Evolutionary conservation across 495 filamentous ascomycete species (phyloP).

Genomic region (Aspergillus kassunensis): DNA sequence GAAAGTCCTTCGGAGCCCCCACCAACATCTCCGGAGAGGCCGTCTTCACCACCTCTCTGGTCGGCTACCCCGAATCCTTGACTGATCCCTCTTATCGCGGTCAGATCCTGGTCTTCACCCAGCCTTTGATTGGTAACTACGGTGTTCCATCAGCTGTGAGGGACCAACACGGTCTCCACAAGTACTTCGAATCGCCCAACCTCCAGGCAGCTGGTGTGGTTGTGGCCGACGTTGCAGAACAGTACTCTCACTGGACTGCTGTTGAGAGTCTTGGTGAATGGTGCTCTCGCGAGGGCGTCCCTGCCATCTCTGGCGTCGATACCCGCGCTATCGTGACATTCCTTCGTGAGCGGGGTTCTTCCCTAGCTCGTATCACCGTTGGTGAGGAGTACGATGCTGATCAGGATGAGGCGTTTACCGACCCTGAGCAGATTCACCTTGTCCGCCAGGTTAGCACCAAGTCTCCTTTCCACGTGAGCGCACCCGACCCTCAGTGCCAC

Average conservation of each 20-base stretch:
- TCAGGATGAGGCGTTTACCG: conserved; percentile 92
- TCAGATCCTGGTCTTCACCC: conserved; percentile 97
- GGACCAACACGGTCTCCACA: conserved; percentile 73
- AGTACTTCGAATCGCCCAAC: conserved; percentile 94
- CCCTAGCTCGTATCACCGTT: conserved; percentile 89
- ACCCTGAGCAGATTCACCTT: conserved; percentile 93
- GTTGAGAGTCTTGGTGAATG: conserved; percentile 89
- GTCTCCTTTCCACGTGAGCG: conserved; percentile 89
- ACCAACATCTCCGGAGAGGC: conserved; percentile 91
- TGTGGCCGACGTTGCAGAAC: conserved; percentile 85
- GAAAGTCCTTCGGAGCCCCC: conserved; percentile 88
- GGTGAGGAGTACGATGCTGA: conserved; percentile 98
- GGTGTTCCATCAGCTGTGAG: conserved; percentile 78
- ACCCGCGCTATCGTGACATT: conserved; percentile 94
- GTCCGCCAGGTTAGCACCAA: conserved; percentile 96
- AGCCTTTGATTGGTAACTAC: conserved; percentile 98
- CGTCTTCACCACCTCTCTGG: conserved; percentile 89
- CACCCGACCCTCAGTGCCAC: conserved; percentile 74
- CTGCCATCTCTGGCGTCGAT: conserved; percentile 94
- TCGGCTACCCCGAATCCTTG: conserved; percentile 96
- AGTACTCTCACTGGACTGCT: conserved; percentile 98
- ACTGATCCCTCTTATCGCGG: conserved; percentile 98
- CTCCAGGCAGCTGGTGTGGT: conserved; percentile 95
- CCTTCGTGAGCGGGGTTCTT: conserved; percentile 92
- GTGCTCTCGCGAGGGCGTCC: conserved; percentile 94